A percentile compares a stretch with the other conserved stretches of the same genome.
Conservation (phyloP, 345 rosid genomes). For the Camelina hispida region DNA sequence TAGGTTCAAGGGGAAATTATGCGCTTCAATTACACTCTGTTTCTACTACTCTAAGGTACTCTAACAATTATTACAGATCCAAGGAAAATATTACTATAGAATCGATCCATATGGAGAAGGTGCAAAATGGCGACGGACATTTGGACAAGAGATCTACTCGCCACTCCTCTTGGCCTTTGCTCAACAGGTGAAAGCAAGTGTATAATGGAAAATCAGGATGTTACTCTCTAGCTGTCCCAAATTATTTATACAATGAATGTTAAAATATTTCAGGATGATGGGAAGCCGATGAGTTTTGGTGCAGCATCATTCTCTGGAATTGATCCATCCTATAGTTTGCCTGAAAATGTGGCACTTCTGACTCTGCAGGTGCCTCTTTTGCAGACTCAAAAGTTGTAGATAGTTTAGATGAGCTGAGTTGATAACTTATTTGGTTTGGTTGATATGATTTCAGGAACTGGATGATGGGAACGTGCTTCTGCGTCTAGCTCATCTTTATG, state of each 20-base stretch:
- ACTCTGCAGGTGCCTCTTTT: conserved; percentile 73
- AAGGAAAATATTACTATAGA: conserved; percentile 89
- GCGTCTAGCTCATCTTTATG: conserved; percentile 86
- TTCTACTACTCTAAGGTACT: conserved; percentile 25
- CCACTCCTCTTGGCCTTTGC: conserved; percentile 87
- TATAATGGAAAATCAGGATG: conserved; percentile 10
- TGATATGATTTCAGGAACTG: conserved; percentile 62
- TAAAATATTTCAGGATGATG: conserved; percentile 62
- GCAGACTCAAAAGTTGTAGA: conserved; percentile 12
- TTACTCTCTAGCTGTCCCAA: conserved; percentile 10
- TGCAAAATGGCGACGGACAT: conserved; percentile 92
- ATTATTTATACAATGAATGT: not conserved
- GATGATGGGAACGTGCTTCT: conserved; percentile 76
- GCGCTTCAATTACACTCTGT: conserved; percentile 20
- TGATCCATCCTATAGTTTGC: conserved; percentile 77
- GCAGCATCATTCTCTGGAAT: conserved; percentile 71
- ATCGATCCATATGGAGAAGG: conserved; percentile 88
- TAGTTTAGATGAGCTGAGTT: conserved; percentile 13
- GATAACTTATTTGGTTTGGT: conserved; percentile 25
- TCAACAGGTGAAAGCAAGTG: conserved; percentile 59
- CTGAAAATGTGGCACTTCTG: conserved; percentile 78
- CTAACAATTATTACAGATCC: conserved; percentile 58
- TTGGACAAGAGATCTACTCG: conserved; percentile 95
- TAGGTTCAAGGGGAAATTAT: not conserved
- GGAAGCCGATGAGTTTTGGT: conserved; percentile 60